Evolutionary conservation across 1,139 yeast genomes (phyloP).

Genomic region (Hyphopichia khmerensis): DNA sequence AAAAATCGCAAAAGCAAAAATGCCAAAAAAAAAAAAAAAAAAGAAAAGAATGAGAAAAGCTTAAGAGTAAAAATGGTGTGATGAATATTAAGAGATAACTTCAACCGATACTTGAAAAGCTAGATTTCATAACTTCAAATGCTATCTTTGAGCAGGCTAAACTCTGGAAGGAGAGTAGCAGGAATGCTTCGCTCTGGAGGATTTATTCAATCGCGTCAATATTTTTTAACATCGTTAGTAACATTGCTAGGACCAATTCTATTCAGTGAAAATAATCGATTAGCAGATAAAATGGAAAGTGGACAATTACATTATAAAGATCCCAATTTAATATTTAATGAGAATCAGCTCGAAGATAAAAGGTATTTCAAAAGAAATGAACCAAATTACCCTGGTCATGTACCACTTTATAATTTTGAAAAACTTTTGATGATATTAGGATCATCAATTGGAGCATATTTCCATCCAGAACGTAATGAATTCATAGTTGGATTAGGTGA

Average conservation of each 20-base stretch:
- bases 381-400: conserved; percentile 74
- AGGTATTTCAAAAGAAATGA: conserved; percentile 37
- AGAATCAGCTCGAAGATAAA: conserved; percentile 21
- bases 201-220: not conserved
- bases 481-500: conserved; percentile 94
- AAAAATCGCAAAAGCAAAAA: not conserved
- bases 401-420: conserved; percentile 69
- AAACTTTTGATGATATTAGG: conserved; percentile 63
- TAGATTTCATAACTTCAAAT: too few relatives aligned
- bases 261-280: conserved; percentile 47
- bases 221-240: conserved; percentile 5
- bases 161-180: not conserved
- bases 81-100: too few relatives aligned
- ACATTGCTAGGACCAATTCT: conserved; percentile 27
- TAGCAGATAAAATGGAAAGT: conserved; percentile 59
- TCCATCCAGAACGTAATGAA: conserved; percentile 79
- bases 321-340: conserved; percentile 30
- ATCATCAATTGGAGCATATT: conserved; percentile 78
- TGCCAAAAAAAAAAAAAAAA: not conserved
- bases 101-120: too few relatives aligned
- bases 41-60: not conserved
- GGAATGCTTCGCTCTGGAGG: not conserved
- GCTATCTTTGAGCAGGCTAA: not conserved
- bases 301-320: conserved; percentile 51
- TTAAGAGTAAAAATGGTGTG: not conserved